Evolutionary conservation across 768 basidiomycete species (phyloP), one percentile per base, ranked within the genome.

Genomic region (Coprinopsis cinerea): DNA sequence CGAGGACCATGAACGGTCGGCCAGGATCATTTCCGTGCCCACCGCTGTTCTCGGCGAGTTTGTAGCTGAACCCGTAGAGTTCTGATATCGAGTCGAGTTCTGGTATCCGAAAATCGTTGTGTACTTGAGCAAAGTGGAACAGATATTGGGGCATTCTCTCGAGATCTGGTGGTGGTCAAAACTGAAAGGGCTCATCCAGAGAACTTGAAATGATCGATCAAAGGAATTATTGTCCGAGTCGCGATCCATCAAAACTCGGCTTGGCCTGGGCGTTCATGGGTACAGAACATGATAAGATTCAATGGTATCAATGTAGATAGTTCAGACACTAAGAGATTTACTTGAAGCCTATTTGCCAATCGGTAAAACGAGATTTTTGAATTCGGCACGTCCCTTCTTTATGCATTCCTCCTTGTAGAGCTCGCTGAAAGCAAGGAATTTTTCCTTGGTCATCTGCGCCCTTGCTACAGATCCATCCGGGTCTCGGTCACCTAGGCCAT

Each of bases 51-150:
- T 68, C 57, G 18, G 81, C 68, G 48, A 88, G 66, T 34, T 65
- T 64, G 35, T 89, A 66, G 0, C 71, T 57, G 62, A 96, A 88
- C 7, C 75, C 79, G 67, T 85, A 63, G 0, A 92, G 74, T 57
- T 92, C 81, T 2, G 89, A 78, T 32, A 93, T 64, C 2, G 92
- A 93, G 25, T 68, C 64, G 0, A 96, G 76, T 62, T 93, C 91
- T 27, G 92, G 92, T 11, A 94, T 64, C 22, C 93, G 75, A 61
- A 95, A 95, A 28, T 89, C 84, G 28, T 77, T 72, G 62, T 95
- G 90, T 4, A 74, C 77, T 64, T 88, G 88, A 1, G 90, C 89
- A 65, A 92, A 89, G 37, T 85, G 75, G 46, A 94, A 67, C 48
- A 92, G 74, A 63, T 70, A 76, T 49, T 49, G 59, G 26, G 44